phyloP scores from a whole-genome alignment of 306 rosid species.

The Chamaecrista fasciculata region DNA sequence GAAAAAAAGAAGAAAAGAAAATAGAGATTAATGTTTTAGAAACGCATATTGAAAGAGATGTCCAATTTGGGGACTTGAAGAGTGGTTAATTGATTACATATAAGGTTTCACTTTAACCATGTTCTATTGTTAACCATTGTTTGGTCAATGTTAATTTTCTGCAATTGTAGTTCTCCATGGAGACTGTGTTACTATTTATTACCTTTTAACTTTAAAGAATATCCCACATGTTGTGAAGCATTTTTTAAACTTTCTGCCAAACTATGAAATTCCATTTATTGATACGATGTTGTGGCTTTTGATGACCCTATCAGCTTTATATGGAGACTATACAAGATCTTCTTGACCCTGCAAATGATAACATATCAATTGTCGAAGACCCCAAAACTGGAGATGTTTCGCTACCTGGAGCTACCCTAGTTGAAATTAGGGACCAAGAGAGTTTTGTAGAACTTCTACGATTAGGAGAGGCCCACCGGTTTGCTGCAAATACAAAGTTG shows the following conservation, averaged over 20 bases:
- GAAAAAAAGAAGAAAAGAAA: constrained; percentile 8
- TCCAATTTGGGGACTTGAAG: not conserved
- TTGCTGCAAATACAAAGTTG: constrained; percentile 93
- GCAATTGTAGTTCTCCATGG: not conserved
- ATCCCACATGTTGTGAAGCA: not conserved
- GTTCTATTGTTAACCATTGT: no score
- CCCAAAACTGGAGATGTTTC: constrained; percentile 98
- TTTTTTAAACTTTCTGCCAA: constrained; percentile 20
- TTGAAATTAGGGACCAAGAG: constrained; percentile 84
- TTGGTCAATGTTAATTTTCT: not conserved
- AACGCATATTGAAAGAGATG: not conserved
- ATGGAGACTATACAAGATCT: constrained; percentile 98
- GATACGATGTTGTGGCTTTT: constrained; percentile 25
- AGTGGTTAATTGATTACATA: not conserved
- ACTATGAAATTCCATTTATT: constrained; percentile 11
- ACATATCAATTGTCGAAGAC: constrained; percentile 86
- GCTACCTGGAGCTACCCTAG: constrained; percentile 82
- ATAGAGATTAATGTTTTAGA: not conserved
- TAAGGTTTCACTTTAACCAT: not conserved
- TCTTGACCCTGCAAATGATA: constrained; percentile 91
- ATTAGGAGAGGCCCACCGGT: constrained; percentile 95
- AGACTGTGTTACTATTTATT: not conserved
- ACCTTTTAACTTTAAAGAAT: constrained; percentile 6
- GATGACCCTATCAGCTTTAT: constrained; percentile 65
- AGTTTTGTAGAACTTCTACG: constrained; percentile 81